Evolutionary conservation across 176 grass and related monocot species (phyloP).

Genomic region (barley (Hordeum vulgare)): DNA sequence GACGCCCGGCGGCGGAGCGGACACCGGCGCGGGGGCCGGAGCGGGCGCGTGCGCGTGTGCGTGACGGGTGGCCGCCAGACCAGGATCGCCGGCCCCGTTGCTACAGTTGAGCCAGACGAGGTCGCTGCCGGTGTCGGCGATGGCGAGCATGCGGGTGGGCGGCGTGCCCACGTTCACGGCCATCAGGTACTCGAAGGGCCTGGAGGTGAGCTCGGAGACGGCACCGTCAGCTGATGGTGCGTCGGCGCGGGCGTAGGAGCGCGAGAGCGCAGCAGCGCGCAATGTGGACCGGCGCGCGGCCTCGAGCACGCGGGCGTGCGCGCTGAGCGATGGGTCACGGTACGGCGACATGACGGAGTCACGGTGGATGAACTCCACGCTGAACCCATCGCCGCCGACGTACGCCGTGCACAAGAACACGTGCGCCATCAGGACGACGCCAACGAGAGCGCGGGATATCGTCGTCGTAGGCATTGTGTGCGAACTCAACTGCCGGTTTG

Average conservation of each 20-base stretch:
- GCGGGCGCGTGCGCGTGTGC: no score
- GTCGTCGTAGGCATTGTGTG: not conserved
- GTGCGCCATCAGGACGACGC: not conserved
- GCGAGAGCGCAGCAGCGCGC: conserved; percentile 7
- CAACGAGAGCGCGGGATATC: not conserved
- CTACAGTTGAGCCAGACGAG: conserved; percentile 48
- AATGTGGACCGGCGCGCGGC: conserved; percentile 21
- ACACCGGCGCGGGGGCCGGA: not conserved
- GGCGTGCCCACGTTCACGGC: conserved; percentile 41
- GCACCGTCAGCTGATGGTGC: not conserved
- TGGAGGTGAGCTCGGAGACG: conserved; percentile 23
- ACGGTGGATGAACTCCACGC: conserved; percentile 61
- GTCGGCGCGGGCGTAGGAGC: not conserved
- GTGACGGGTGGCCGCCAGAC: no score
- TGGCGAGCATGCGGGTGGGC: conserved; percentile 22
- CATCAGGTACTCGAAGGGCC: conserved; percentile 46
- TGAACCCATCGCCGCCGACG: conserved; percentile 20
- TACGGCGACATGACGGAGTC: conserved; percentile 48
- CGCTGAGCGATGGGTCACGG: not conserved
- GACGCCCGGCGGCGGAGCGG: no score
- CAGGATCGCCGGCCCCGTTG: no score
- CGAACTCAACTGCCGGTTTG: not conserved
- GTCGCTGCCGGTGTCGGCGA: conserved; percentile 64
- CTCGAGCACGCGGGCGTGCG: conserved; percentile 24
- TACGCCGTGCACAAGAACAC: not conserved